Base-by-base conservation (phyloP, 768 basidiomycete genomes). In the Boletus subparvulus region DNA sequence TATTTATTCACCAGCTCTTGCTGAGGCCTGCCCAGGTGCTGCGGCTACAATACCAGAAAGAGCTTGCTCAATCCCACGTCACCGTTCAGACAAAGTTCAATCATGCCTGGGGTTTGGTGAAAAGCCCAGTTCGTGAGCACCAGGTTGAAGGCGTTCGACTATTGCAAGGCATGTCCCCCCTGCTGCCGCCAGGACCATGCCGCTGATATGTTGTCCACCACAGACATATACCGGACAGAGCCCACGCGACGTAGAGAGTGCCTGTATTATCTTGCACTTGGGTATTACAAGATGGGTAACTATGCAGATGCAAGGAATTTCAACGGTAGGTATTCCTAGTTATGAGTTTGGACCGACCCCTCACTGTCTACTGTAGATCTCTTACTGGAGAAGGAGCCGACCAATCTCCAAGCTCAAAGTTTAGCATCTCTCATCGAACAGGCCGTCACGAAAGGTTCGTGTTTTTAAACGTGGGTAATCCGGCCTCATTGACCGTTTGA, bases 51-150 rank as follows among this genome's bases (percentile, higher is more conserved):
- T 95, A 96, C 74, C 83, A 92, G 79, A 93, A 87, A 72, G 96
- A 99, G 71, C 77, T 85, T 19, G 78, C 82, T 1, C 87, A 93
- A 61, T 81, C 84, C 48, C 94, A 96, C 72, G 82, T 97, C 56
- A 93, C 92, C 11, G 83, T 88, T 8, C 97, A 99, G 75, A 96
- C 94, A 40, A 95, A 93, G 71, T 99, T 99, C 79, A 98, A 98
- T 77, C 95, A 89, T 73, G 85, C 92, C 40, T 97, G 96, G 96
- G 96, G 96, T 3, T 79, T 96, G 33, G 92, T 98, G 50, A 98
- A 98, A 78, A 92, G 91, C 65, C 90, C 90, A 13, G 73, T 83
- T 63, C 81, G 83, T 41, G 87, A 91, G 32, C 83, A 97, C 65
- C 94, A 98, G 67, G 90, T 89, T 0, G 91, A 97, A 68, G 97